These are phyloP conservation scores for Tricholoma saponaceum DNA, from an alignment of 768 basidiomycete genomes.

Conservation along the genomic window DNA sequence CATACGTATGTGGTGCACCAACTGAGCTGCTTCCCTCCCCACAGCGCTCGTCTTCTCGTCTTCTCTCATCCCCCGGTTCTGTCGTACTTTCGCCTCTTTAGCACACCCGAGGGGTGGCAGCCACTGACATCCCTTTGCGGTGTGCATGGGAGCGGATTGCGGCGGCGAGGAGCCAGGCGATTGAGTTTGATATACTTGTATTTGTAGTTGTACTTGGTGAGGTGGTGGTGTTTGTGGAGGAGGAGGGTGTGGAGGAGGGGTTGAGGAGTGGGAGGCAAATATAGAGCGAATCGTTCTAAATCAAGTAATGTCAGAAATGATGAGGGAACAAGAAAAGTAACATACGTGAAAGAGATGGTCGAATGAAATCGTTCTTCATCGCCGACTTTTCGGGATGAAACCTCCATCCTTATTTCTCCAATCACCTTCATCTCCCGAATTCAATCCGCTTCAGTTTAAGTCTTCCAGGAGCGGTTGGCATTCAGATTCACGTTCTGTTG, in stretches of 20 bases:
- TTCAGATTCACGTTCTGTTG: too few species aligned
- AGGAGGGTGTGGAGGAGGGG: slow-evolving; percentile 26
- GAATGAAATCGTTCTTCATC: slow-evolving; percentile 44
- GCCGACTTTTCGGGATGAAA: slow-evolving; percentile 41
- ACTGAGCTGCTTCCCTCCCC: slow-evolving; percentile 40
- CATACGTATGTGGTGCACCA: too few species aligned
- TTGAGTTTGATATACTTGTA: slow-evolving; percentile 33
- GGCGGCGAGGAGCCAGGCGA: slow-evolving; percentile 55
- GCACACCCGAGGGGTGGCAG: slow-evolving; percentile 50
- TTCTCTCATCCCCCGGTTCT: slow-evolving; percentile 71
- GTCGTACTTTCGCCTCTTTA: slow-evolving; percentile 48
- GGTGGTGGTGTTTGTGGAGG: too few species aligned
- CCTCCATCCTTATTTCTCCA: too few species aligned
- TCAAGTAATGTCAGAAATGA: background rate
- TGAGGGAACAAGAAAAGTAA: background rate
- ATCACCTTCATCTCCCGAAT: too few species aligned
- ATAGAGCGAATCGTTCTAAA: slow-evolving; percentile 58
- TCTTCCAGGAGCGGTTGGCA: too few species aligned
- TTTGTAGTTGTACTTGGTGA: slow-evolving; percentile 21
- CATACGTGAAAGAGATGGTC: slow-evolving; percentile 18
- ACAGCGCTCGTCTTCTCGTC: slow-evolving; percentile 36
- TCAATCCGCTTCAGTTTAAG: too few species aligned
- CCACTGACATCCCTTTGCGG: slow-evolving; percentile 54
- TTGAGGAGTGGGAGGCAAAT: slow-evolving; percentile 61
- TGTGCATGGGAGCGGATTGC: slow-evolving; percentile 47